Conservation (phyloP, 345 rosid genomes). For the Salix exigua region DNA sequence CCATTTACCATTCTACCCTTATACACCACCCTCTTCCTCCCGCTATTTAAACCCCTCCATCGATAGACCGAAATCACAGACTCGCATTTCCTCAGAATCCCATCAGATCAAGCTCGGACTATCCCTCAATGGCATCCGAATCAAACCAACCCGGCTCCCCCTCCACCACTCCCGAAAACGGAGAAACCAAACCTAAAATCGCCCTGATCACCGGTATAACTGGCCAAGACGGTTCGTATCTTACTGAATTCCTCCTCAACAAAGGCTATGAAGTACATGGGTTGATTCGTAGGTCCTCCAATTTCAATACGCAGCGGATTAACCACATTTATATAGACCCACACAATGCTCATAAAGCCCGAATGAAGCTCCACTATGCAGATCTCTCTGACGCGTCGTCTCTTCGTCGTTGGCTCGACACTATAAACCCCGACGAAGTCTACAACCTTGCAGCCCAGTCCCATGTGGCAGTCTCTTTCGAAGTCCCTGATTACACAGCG, state of each 20-base stretch:
- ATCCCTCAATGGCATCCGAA: constrained; percentile 17
- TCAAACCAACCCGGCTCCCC: constrained; percentile 27
- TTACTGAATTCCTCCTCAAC: constrained; percentile 73
- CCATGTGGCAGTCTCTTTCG: constrained; percentile 92
- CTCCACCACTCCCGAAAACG: constrained; percentile 22
- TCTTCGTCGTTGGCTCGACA: constrained; percentile 94
- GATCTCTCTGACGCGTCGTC: constrained; percentile 90
- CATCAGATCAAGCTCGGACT: not conserved
- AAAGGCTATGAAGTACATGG: constrained; percentile 89
- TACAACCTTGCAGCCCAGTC: constrained; percentile 95
- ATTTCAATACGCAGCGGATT: constrained; percentile 92
- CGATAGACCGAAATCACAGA: not conserved
- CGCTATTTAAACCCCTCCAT: not conserved
- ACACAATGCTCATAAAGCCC: constrained; percentile 79
- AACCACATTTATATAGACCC: constrained; percentile 97
- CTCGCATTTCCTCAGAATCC: not conserved
- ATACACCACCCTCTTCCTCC: not conserved
- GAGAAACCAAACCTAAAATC: constrained; percentile 35
- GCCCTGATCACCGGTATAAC: constrained; percentile 93
- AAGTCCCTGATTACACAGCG: constrained; percentile 93
- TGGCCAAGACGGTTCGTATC: constrained; percentile 95
- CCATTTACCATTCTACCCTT: not conserved
- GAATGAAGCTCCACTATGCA: constrained; percentile 86
- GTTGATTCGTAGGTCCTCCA: constrained; percentile 89
- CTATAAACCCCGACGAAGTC: constrained; percentile 79